Evolutionary conservation across 805 yeast genomes (phyloP).

Genomic region (Hanseniaspora jakobsenii): DNA sequence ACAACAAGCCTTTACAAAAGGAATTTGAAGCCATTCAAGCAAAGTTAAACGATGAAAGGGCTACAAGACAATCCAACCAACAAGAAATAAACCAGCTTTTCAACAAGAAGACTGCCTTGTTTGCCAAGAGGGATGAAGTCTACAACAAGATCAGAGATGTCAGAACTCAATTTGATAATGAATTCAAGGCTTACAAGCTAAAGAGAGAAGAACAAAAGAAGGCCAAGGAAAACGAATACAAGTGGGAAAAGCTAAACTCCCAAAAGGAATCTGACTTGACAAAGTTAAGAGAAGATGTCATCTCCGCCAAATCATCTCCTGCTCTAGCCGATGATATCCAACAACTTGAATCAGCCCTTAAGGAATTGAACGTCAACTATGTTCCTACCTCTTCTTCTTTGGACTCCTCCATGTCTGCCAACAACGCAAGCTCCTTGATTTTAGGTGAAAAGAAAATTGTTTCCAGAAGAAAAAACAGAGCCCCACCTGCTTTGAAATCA

Average conservation of each 20-base stretch:
- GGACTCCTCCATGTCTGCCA: slow-evolving; percentile 23
- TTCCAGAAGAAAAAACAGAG: slow-evolving; percentile 36
- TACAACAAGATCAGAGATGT: slow-evolving; percentile 55
- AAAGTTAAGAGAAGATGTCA: slow-evolving; percentile 57
- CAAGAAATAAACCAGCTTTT: slow-evolving; percentile 54
- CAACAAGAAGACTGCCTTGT: slow-evolving; percentile 54
- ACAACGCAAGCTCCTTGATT: slow-evolving; percentile 36
- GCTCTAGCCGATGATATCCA: slow-evolving; percentile 74
- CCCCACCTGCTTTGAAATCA: slow-evolving; percentile 41
- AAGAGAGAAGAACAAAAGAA: slow-evolving; percentile 63
- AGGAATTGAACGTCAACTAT: slow-evolving; percentile 66
- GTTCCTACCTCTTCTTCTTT: slow-evolving; percentile 5
- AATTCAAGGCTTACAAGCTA: slow-evolving; percentile 57
- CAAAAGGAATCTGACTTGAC: slow-evolving; percentile 42
- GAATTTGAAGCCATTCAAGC: slow-evolving; percentile 58
- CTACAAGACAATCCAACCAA: slow-evolving; percentile 46
- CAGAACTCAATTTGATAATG: slow-evolving; percentile 63
- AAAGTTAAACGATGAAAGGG: slow-evolving; percentile 55
- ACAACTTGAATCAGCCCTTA: slow-evolving; percentile 59
- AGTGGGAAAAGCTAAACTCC: slow-evolving; percentile 35
- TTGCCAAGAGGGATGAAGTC: slow-evolving; percentile 55
- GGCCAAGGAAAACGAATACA: slow-evolving; percentile 46
- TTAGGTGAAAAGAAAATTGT: slow-evolving; percentile 31
- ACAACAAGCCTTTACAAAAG: slow-evolving; percentile 53
- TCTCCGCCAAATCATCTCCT: slow-evolving; percentile 58